Evolutionary conservation across 768 basidiomycete genomes (phyloP), one percentile per base, ranked within the genome.

Genomic region (Lactifluus subvellereus): DNA sequence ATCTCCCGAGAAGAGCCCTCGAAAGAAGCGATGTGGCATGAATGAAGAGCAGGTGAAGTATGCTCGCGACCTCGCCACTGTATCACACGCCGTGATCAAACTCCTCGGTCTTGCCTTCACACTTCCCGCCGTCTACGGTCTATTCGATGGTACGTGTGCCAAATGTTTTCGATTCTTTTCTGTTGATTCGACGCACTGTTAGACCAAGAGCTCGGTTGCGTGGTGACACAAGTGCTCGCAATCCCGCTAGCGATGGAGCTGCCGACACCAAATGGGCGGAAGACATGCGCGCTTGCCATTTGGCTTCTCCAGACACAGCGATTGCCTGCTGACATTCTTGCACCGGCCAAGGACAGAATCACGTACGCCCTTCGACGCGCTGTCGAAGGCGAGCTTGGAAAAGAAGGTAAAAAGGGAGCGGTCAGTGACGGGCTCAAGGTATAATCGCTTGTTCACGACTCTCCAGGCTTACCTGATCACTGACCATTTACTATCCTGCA

Each of bases 331-430:
- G 74, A 76, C 0, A 80, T 92, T 22, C 77, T 93, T 14, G 68
- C 75, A 10, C 86, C 86, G 6, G 82, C 87, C 6, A 81, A 79
- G 7, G 82, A 85, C 67, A 80, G 86, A 30, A 89, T 94, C 38
- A 80, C 86, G 2, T 84, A 83, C 61, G 88, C 88, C 3, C 71
- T 93, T 20, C 80, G 84, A 55, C 84, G 91, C 49, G 91, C 87
- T 30, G 81, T 94, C 62, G 87, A 89, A 59, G 91, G 91, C 7
- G 87, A 92, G 65, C 81, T 93, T 14, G 91, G 91, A 6, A 90
- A 89, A 71, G 91, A 94, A 72, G 91, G 91, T 10, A 93, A 93
- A 77, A 92, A 91, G 69, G 91, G 91, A 0, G 84, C 91, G 4
- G 81, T 79, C 1, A 87, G 81, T 38, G 91, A 94, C 72, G 89